These are phyloP conservation scores for Ceratocystiopsis minuta DNA, from an alignment of 2,329 filamentous ascomycete species.

Conservation along the genomic window DNA sequence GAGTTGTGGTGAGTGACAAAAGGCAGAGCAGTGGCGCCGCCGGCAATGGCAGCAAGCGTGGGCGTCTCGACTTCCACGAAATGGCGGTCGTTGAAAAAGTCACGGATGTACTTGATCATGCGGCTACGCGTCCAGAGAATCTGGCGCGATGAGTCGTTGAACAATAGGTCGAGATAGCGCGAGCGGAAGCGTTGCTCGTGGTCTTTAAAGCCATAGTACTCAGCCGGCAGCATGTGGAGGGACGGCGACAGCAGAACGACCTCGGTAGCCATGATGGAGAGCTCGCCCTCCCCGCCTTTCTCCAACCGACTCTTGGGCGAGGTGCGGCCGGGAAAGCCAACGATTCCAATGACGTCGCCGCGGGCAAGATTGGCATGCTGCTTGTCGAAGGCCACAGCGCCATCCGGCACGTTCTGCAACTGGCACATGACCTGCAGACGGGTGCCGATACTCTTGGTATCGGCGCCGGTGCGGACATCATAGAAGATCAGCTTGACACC, in stretches of 20 bases:
- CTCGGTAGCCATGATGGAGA: slow-evolving; percentile 83
- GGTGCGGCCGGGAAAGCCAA: slow-evolving; percentile 70
- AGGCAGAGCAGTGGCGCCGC: slow-evolving; percentile 86
- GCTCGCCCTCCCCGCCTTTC: slow-evolving; percentile 65
- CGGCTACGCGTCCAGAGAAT: slow-evolving; percentile 73
- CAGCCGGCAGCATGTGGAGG: slow-evolving; percentile 74
- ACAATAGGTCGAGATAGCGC: slow-evolving; percentile 88
- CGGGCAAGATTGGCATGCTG: slow-evolving; percentile 80
- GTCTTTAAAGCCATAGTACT: slow-evolving; percentile 91
- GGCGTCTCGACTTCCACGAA: slow-evolving; percentile 94
- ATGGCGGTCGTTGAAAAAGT: slow-evolving; percentile 71
- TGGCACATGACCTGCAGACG: slow-evolving; percentile 89
- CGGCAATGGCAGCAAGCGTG: slow-evolving; percentile 92
- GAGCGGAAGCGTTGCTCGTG: slow-evolving; percentile 85
- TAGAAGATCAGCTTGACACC: slow-evolving; percentile 85
- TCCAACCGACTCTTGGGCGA: slow-evolving; percentile 76
- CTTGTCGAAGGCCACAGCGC: slow-evolving; percentile 48
- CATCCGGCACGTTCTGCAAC: slow-evolving; percentile 54
- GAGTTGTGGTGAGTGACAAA: slow-evolving; percentile 97
- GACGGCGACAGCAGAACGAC: slow-evolving; percentile 77
- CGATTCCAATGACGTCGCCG: slow-evolving; percentile 82
- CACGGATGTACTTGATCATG: slow-evolving; percentile 76
- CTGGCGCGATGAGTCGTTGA: slow-evolving; percentile 75
- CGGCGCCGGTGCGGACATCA: slow-evolving; percentile 48
- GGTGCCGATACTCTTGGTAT: slow-evolving; percentile 41